Evolutionary conservation across 2,329 filamentous ascomycete species (phyloP).

Genomic region (Exophiala sp.): DNA sequence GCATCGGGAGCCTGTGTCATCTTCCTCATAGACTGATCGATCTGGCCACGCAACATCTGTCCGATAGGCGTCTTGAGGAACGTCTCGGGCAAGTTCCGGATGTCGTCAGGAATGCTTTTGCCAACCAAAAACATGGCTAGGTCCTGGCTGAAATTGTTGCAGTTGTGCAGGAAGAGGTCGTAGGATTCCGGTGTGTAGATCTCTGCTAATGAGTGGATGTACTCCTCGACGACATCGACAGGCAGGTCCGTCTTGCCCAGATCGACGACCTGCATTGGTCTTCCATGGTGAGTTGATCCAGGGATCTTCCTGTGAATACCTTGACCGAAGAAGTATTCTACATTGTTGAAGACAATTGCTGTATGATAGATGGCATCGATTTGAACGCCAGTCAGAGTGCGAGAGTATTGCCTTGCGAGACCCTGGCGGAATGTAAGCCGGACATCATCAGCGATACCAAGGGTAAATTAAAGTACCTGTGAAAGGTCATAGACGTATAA

Average conservation of each 20-base stretch:
- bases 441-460: neutral
- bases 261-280: constrained; percentile 69
- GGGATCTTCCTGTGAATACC: constrained; percentile 79
- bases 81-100: constrained; percentile 76
- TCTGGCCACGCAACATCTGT: constrained; percentile 77
- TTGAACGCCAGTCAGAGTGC: constrained; percentile 60
- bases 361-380: constrained; percentile 97
- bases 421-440: constrained; percentile 39
- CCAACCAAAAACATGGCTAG: constrained; percentile 86
- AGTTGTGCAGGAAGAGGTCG: constrained; percentile 86
- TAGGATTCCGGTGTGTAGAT: constrained; percentile 87
- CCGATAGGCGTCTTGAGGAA: constrained; percentile 86
- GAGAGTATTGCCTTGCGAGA: constrained; percentile 57
- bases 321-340: constrained; percentile 87
- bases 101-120: constrained; percentile 81
- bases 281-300: constrained; percentile 80
- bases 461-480: constrained; percentile 34
- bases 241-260: constrained; percentile 77
- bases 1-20: constrained; percentile 57
- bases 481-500: constrained; percentile 78
- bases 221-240: constrained; percentile 78
- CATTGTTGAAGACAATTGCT: constrained; percentile 75
- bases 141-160: constrained; percentile 96
- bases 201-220: constrained; percentile 74
- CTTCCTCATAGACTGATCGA: constrained; percentile 61